Conservation (phyloP, 139 green algal species). For the Chlorella sp. region DNA sequence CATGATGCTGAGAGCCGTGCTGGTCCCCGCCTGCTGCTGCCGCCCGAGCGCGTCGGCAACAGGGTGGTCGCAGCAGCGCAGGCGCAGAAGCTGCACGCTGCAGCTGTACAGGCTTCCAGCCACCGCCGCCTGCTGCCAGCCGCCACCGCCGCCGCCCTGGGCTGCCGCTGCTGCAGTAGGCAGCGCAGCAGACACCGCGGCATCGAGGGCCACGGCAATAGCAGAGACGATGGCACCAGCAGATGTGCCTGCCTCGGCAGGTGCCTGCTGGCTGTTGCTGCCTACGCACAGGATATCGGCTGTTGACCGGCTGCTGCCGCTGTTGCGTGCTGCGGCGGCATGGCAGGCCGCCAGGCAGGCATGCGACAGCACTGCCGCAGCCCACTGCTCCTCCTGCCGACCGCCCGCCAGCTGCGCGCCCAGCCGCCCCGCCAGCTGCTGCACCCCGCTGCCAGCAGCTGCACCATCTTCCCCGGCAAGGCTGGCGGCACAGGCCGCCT, state of each 20-base stretch:
- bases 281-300: background rate
- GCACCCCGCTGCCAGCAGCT: background rate
- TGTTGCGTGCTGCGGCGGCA: background rate
- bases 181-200: background rate
- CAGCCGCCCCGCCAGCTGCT: background rate
- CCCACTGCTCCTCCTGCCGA: background rate
- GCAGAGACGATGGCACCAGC: background rate
- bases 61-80: constrained; percentile 26
- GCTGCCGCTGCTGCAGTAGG: background rate
- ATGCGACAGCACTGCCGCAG: background rate
- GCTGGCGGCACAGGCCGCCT: background rate
- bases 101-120: constrained; percentile 9
- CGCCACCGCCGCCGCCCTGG: no score
- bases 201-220: background rate
- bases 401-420: background rate
- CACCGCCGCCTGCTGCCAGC: background rate
- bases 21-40: background rate
- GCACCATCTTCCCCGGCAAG: background rate
- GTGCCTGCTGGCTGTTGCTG: background rate
- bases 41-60: background rate
- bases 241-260: background rate
- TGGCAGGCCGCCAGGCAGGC: background rate
- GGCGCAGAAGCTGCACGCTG: background rate
- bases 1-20: background rate
- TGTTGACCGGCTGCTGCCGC: background rate